Base-by-base conservation (phyloP, 805 yeast genomes). In the Kurtzmaniella cleridarum region DNA sequence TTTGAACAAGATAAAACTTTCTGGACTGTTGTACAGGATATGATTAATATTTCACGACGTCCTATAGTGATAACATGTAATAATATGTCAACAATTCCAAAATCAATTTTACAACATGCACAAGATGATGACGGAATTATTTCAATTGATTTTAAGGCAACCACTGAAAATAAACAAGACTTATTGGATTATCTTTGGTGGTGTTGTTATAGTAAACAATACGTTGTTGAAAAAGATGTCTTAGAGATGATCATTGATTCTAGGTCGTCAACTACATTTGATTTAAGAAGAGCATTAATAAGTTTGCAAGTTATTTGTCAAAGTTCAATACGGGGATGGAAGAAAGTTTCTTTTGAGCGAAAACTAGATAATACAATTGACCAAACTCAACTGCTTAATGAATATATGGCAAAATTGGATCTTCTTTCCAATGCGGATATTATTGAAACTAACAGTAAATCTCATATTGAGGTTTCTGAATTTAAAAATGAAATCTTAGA, bases 1-100 rank as follows among this genome's bases (percentile, higher is more conserved):
- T 87, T 83, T 50, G 87, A 78, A 39, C 78, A 75, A 26, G 98
- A 93, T 50, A 77, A 75, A 41, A 78, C 79, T 2, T 90, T 91
- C 53, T 93, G 97, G 96, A 53, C 69, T 1, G 78, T 82, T 2
- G 69, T 88, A 2, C 75, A 73, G 34, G 81, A 77, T 35, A 68
- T 86, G 11, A 58, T 88, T 30, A 66, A 69, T 28, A 70, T 74
- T 13, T 72, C 87, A 0, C 67, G 86, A 46, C 62, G 90, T 39
- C 95, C 95, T 0, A 71, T 87, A 0, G 70, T 85, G 1, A 44
- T 87, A 11, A 81, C 89, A 0, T 84, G 90, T 51, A 62, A 69
- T 6, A 78, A 76, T 43, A 39, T 64, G 2, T 51, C 54, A 8
- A 63, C 58, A 27, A 57, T 82, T 5, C 89, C 89, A 0, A 47